Conservation (phyloP, 495 filamentous ascomycete genomes). For the Achaetomiella virescens region DNA sequence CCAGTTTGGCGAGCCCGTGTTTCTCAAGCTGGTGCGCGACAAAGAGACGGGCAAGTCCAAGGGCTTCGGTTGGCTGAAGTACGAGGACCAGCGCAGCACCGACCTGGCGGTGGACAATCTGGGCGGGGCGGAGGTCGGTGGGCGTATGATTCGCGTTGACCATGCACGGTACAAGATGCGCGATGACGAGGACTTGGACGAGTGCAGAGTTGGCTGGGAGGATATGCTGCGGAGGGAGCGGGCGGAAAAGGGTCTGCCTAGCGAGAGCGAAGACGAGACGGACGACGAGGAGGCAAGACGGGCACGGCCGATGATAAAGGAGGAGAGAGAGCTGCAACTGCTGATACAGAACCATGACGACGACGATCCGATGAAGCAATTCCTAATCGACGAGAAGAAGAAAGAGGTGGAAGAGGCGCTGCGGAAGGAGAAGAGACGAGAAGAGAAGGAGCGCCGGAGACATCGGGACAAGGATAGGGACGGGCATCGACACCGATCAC, state of each 20-base stretch:
- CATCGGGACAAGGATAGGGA: constrained; percentile 23
- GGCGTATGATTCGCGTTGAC: constrained; percentile 78
- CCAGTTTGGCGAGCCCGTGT: constrained; percentile 90
- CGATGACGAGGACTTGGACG: constrained; percentile 75
- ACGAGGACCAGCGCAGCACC: constrained; percentile 94
- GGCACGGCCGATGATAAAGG: constrained; percentile 41
- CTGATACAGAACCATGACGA: constrained; percentile 80
- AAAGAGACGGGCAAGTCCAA: constrained; percentile 92
- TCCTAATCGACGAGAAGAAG: constrained; percentile 80
- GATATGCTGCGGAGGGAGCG: constrained; percentile 39
- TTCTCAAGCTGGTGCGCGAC: constrained; percentile 84
- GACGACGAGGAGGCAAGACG: constrained; percentile 34
- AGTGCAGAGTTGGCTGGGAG: constrained; percentile 44
- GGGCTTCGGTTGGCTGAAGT: constrained; percentile 94
- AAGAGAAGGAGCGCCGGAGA: constrained; percentile 31
- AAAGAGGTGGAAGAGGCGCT: constrained; percentile 72
- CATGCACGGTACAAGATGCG: constrained; percentile 84
- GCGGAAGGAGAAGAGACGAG: constrained; percentile 42
- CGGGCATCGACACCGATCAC: constrained; percentile 23
- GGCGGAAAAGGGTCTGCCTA: constrained; percentile 32
- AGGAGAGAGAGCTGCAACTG: constrained; percentile 70
- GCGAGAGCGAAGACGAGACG: constrained; percentile 31
- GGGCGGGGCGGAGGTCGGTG: constrained; percentile 75
- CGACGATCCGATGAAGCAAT: constrained; percentile 95
- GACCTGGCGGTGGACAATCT: constrained; percentile 95